Base-by-base conservation (phyloP, 2,329 filamentous ascomycete genomes). In the Microdochium trichocladiopsis region DNA sequence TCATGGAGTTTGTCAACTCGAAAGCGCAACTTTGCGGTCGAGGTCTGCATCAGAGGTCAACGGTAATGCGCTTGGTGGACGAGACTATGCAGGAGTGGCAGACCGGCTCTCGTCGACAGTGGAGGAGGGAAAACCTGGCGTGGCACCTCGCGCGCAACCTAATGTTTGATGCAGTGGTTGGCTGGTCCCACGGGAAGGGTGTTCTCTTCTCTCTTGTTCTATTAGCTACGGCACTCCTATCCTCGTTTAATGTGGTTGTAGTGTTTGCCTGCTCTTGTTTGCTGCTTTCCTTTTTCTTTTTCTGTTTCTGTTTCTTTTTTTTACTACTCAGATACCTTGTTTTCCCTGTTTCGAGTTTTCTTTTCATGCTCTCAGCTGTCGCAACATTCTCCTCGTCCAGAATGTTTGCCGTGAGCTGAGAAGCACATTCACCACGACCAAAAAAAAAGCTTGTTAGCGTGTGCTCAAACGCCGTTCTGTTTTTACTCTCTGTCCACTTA, bases 281-380 rank as follows among this genome's bases (percentile, higher is more conserved):
- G n/a, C n/a, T n/a, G n/a, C n/a, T n/a, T n/a, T n/a, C n/a, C n/a
- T 51, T 56, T 51, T 57, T 54, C 50, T 59, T 52, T 63, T 59
- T 56, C 57, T 33, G 53, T 60, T 57, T 50, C 62, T 51, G 57
- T 55, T 59, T 22, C 21, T 56, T 60, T 51, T 48, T 58, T 51
- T 53, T 58, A 57, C 60, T 63, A 69, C 65, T 70, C 74, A 75
- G 74, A 80, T 80, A 80, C 78, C 77, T 80, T 80, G 77, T 80
- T 79, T 50, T 36, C 52, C n/a, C 48, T 57, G 57, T 60, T 57
- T 50, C 57, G 52, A 48, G 55, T 33, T 58, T 51, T 43, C 50
- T 57, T n/a, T n/a, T n/a, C n/a, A n/a, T n/a, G n/a, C n/a, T n/a
- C n/a, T n/a, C n/a, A n/a, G n/a, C n/a, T n/a, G n/a, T n/a, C n/a